A percentile compares a stretch with the other conserved stretches of the same genome.
These are phyloP conservation scores for Teunomyces kruisii DNA, from an alignment of 805 yeast species.

Conservation along the genomic window DNA sequence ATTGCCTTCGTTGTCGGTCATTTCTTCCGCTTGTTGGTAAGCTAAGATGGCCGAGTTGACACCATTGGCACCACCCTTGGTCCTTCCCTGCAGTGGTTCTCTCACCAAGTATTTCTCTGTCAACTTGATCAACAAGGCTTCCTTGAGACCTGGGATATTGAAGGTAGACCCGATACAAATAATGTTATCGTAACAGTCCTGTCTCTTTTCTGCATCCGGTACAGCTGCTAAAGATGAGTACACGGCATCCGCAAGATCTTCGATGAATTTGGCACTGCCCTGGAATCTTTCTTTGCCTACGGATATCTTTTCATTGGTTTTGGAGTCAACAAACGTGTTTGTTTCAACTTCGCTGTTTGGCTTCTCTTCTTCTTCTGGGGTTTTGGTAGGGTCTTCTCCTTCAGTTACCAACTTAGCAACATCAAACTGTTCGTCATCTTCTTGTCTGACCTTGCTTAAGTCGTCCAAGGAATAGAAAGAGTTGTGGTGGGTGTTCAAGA, in stretches of 20 bases:
- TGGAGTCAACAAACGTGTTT: constrained; percentile 66
- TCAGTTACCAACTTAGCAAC: constrained; percentile 87
- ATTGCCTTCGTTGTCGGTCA: constrained; percentile 25
- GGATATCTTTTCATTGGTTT: constrained; percentile 51
- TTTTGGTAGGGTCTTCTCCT: constrained; percentile 45
- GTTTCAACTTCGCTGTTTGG: constrained; percentile 69
- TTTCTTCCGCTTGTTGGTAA: constrained; percentile 44
- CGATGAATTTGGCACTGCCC: constrained; percentile 67
- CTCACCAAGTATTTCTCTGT: constrained; percentile 53
- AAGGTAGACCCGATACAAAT: constrained; percentile 78
- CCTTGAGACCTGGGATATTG: constrained; percentile 72
- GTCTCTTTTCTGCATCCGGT: constrained; percentile 68
- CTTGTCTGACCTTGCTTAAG: constrained; percentile 23
- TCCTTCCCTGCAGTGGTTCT: constrained; percentile 28
- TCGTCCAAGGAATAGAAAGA: constrained; percentile 64
- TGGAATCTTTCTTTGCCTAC: constrained; percentile 91
- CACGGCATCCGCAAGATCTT: constrained; percentile 52
- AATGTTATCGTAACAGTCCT: constrained; percentile 81
- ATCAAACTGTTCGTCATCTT: constrained; percentile 70
- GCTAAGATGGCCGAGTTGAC: constrained; percentile 41
- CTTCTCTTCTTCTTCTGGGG: constrained; percentile 34
- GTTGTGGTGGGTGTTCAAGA: constrained; percentile 65
- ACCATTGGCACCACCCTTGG: constrained; percentile 21
- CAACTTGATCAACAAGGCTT: constrained; percentile 61
- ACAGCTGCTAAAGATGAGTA: constrained; percentile 54